phyloP scores from a whole-genome alignment of 169 alveolate species.

The Plasmodium malariae region DNA sequence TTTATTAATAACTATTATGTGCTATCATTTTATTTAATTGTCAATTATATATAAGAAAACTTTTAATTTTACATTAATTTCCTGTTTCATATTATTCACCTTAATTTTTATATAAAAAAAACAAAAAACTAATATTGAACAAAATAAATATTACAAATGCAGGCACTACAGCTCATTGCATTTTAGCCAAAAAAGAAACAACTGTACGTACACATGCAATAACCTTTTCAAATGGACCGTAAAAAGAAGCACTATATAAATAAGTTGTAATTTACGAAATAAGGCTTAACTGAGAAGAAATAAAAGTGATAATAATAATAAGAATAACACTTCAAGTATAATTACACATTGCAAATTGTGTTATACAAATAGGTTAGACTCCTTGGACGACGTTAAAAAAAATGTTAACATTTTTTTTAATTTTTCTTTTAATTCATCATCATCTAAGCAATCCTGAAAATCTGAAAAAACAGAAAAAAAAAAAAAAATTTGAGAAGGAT shows the following conservation, averaged over 20 bases:
- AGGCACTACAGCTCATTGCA: no score
- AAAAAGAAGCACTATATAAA: no score
- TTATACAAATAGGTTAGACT: conserved; percentile 59
- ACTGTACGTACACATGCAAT: no score
- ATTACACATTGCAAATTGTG: not conserved
- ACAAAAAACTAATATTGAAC: not conserved
- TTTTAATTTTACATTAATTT: not conserved
- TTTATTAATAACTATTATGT: conserved; percentile 18
- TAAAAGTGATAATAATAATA: not conserved
- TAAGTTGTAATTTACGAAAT: not conserved
- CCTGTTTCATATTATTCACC: not conserved
- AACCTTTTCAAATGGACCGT: no score
- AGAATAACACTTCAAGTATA: not conserved
- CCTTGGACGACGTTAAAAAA: conserved; percentile 68
- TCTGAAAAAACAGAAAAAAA: conserved; percentile 24
- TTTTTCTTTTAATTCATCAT: conserved; percentile 62
- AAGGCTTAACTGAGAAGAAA: not conserved
- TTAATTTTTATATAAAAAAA: no score
- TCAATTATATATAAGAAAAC: conserved; percentile 45
- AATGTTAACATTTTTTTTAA: conserved; percentile 63
- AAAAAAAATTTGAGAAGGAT: not conserved
- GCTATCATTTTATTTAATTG: conserved; percentile 31
- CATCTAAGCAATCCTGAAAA: conserved; percentile 51
- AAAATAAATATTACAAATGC: no score
- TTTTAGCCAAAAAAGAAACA: no score